phyloP scores from a whole-genome alignment of 73 alveolate species.

The Urostyla sp. region DNA sequence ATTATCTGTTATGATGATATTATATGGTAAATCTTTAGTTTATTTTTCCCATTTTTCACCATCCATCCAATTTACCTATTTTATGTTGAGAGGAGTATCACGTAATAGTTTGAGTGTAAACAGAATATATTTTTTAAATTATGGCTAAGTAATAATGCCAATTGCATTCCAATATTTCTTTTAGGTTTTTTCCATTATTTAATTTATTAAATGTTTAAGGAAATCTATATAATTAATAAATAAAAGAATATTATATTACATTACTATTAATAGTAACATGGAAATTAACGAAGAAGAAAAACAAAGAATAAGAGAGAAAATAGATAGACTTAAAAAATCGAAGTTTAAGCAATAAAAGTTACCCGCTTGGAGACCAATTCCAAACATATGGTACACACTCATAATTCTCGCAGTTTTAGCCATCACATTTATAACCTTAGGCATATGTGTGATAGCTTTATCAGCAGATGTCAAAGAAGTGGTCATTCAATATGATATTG shows the following conservation, averaged over 20 bases:
- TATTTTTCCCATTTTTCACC: not conserved
- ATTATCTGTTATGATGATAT: not conserved
- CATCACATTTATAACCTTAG: conserved; percentile 79
- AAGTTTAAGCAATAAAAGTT: conserved; percentile 84
- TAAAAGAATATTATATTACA: no score
- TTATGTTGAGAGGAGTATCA: conserved; percentile 5
- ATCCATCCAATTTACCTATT: not conserved
- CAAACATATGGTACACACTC: conserved; percentile 75
- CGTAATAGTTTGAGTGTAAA: conserved; percentile 30
- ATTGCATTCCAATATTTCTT: not conserved
- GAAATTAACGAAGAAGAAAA: conserved; percentile 78
- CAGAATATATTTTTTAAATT: conserved; percentile 4
- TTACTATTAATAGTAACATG: conserved; percentile 21
- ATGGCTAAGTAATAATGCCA: not conserved
- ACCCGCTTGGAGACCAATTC: conserved; percentile 95
- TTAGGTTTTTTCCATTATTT: no score
- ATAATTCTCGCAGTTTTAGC: conserved; percentile 84
- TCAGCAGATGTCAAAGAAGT: conserved; percentile 80
- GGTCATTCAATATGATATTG: conserved; percentile 76
- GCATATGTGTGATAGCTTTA: conserved; percentile 75
- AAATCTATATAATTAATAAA: no score
- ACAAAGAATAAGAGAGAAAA: conserved; percentile 56
- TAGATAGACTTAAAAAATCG: conserved; percentile 72
- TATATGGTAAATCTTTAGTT: not conserved
- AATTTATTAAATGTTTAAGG: no score